Base-by-base conservation (phyloP, 805 yeast genomes). In the Grigorovia transvaalensis region DNA sequence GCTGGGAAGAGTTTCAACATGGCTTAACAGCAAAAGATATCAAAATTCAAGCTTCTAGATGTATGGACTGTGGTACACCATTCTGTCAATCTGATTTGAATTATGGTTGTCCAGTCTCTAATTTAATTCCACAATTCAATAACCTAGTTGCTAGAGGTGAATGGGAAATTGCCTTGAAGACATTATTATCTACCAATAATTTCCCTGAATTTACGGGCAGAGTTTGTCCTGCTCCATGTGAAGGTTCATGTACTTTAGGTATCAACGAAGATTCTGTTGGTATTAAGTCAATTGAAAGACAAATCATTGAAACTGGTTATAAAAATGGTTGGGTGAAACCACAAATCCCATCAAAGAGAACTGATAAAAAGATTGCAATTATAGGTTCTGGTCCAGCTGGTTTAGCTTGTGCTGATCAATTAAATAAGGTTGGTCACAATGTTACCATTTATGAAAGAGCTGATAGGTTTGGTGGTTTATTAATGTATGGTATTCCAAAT, bases 11-110 rank as follows among this genome's bases (percentile, higher is more conserved):
- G 72, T 77, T 91, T 68, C 82, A 95, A 12, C 72, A 80, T 13
- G 80, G 96, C 51, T 75, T 91, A 60, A 75, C 88, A 52, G 85
- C 87, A 71, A 89, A 85, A 50, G 98, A 93, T 59, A 83, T 91
- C 64, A 80, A 82, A 67, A 80, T 78, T 67, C 97, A 91, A 74
- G 87, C 98, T 53, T 96, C 98, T 15, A 82, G 99, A 71, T 91
- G 99, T 78, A 91, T 93, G 96, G 98, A 91, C 72, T 91, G 99
- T 77, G 99, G 99, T 76, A 95, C 93, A 61, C 99, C 99, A 53
- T 91, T 91, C 81, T 91, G 99, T 77, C 95, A 91, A 65, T 85
- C 96, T 47, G 98, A 91, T 70, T 86, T 96, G 45, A 45, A 53
- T 15, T 53, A 53, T 46, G 99, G 99, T 54, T 91, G 99, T 74